Conservation (phyloP, 1,284 basidiomycete genomes). For the Papiliotrema nemorosa region DNA sequence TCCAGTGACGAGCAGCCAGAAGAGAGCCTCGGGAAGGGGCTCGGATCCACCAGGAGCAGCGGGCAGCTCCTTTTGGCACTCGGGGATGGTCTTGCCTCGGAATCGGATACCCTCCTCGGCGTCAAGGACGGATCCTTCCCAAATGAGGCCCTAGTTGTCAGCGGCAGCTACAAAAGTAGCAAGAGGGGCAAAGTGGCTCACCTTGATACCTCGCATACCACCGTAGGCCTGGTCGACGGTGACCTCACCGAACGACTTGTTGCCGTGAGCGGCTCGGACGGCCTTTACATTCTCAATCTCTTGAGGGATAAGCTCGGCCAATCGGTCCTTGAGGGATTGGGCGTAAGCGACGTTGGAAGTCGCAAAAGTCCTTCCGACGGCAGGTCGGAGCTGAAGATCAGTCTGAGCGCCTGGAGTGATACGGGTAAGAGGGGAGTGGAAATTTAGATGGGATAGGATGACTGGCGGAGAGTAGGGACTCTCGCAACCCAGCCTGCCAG, state of each 20-base stretch:
- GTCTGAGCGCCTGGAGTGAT: background rate
- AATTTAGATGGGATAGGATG: background rate
- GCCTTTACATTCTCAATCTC: slow-evolving; percentile 86
- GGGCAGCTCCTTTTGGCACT: slow-evolving; percentile 79
- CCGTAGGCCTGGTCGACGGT: slow-evolving; percentile 83
- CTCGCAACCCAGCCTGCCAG: no score
- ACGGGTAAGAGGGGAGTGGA: background rate
- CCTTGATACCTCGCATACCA: slow-evolving; percentile 80
- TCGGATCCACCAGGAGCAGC: slow-evolving; percentile 84
- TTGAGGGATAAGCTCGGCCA: slow-evolving; percentile 83
- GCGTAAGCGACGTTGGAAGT: slow-evolving; percentile 60
- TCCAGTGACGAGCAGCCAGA: slow-evolving; percentile 92
- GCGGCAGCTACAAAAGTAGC: background rate
- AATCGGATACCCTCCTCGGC: slow-evolving; percentile 95
- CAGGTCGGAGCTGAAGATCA: slow-evolving; percentile 27
- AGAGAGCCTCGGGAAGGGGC: slow-evolving; percentile 89
- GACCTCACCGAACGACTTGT: slow-evolving; percentile 85
- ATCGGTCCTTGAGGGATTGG: slow-evolving; percentile 80
- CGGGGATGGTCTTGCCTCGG: slow-evolving; percentile 87
- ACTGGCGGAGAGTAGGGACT: no score
- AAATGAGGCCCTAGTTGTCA: slow-evolving; percentile 63
- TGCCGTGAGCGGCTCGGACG: slow-evolving; percentile 75
- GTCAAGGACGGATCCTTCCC: slow-evolving; percentile 93
- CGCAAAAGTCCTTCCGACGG: slow-evolving; percentile 51
- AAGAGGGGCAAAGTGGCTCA: slow-evolving; percentile 8